Percentiles rank a stretch among this genome's conserved stretches.
phyloP scores from a whole-genome alignment of 306 rosid genomes.

The Ochetophila trinervis region DNA sequence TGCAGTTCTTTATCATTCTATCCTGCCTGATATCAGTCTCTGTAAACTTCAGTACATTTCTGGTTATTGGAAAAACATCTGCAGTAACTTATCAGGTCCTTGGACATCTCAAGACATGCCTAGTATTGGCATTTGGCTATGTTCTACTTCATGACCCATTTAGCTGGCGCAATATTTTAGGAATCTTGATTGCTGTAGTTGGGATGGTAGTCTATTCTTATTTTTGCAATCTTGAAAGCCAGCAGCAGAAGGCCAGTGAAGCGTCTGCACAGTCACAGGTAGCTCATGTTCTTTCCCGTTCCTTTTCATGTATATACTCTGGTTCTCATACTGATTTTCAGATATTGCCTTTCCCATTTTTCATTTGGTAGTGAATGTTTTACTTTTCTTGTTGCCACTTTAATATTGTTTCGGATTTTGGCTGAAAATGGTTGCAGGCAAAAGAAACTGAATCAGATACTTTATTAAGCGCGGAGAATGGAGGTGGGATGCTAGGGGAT shows the following conservation, averaged over 20 bases:
- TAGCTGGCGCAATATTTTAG: conserved; percentile 89
- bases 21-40: conserved; percentile 95
- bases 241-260: conserved; percentile 68
- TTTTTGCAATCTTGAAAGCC: conserved; percentile 64
- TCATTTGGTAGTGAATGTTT: not conserved
- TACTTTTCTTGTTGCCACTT: not conserved
- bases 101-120: conserved; percentile 95
- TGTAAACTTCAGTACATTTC: conserved; percentile 94
- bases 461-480: conserved; percentile 54
- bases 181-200: conserved; percentile 73
- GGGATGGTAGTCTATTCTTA: conserved; percentile 95
- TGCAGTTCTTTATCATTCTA: conserved; percentile 80
- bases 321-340: not conserved
- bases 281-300: not conserved
- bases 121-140: conserved; percentile 88
- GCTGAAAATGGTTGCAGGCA: conserved; percentile 33
- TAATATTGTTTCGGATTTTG: not conserved
- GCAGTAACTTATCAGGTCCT: conserved; percentile 98
- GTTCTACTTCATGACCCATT: conserved; percentile 82
- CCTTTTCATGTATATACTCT: not conserved
- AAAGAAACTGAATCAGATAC: conserved; percentile 75
- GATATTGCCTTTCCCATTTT: not conserved
- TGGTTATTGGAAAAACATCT: conserved; percentile 95
- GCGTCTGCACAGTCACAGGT: conserved; percentile 52
- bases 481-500: conserved; percentile 43